Evolutionary conservation across 768 basidiomycete genomes (phyloP).

Genomic region (Pleurotus djamor): DNA sequence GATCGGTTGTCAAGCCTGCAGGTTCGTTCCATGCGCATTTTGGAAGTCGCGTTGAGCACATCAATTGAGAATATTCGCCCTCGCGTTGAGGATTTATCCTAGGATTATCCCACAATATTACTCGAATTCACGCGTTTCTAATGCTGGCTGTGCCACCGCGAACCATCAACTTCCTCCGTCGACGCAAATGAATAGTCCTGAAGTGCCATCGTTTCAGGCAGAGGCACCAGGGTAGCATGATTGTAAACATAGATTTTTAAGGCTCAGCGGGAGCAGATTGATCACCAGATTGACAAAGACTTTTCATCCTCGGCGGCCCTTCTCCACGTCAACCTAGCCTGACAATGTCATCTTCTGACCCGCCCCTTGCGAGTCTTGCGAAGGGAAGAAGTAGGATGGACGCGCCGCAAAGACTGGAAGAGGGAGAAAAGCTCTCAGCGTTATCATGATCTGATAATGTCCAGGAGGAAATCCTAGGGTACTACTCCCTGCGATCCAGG

Average conservation of each 20-base stretch:
- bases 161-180: background rate
- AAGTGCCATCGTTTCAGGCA: background rate
- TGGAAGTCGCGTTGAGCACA: too few species aligned
- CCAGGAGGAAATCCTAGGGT: background rate
- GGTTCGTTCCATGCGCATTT: background rate
- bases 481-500: background rate
- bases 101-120: too few species aligned
- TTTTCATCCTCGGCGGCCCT: background rate
- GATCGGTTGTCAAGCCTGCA: constrained; percentile 9
- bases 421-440: too few species aligned
- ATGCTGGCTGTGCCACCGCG: background rate
- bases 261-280: constrained; percentile 3
- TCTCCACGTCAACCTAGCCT: background rate
- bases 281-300: background rate
- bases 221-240: background rate
- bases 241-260: background rate
- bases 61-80: background rate
- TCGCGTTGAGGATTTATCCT: background rate
- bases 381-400: background rate
- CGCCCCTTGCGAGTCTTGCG: background rate
- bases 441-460: background rate
- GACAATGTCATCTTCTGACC: background rate
- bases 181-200: background rate
- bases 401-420: too few species aligned
- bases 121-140: too few species aligned